phyloP scores from a whole-genome alignment of 2,329 filamentous ascomycete genomes.

The Penicillium sp. region DNA sequence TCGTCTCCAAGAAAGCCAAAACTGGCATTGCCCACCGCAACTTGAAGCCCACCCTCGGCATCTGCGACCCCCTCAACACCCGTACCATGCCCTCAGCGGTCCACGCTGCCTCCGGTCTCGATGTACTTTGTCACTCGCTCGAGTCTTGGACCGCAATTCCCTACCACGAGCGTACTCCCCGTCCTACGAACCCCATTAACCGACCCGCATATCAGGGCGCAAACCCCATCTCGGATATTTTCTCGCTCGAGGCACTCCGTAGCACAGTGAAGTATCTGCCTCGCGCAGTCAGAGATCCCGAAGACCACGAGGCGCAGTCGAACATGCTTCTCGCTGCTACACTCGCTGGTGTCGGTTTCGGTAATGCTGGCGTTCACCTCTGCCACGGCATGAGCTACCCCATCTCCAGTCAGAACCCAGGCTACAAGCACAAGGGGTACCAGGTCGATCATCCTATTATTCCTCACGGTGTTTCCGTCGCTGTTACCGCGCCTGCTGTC shows the following conservation, averaged over 20 bases:
- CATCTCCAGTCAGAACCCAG: conserved; percentile 90
- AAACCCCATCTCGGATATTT: conserved; percentile 97
- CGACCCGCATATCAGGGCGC: conserved; percentile 94
- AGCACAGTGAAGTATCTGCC: conserved; percentile 90
- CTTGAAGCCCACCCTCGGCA: conserved; percentile 90
- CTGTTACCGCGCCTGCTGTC: conserved; percentile 87
- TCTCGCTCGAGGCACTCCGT: conserved; percentile 80
- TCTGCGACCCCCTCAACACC: conserved; percentile 84
- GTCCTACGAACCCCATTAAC: conserved; percentile 84
- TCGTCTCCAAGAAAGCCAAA: conserved; percentile 85
- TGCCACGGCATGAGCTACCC: conserved; percentile 95
- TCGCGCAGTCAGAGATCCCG: conserved; percentile 78
- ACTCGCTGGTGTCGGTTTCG: conserved; percentile 91
- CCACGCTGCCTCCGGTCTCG: conserved; percentile 84
- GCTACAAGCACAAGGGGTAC: conserved; percentile 88
- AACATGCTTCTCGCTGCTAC: conserved; percentile 96
- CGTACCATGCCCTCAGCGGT: conserved; percentile 94
- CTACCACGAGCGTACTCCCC: conserved; percentile 77
- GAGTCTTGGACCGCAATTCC: conserved; percentile 99
- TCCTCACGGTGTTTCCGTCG: conserved; percentile 92
- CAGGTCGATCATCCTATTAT: conserved; percentile 74
- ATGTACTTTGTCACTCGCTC: conserved; percentile 91
- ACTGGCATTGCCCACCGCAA: conserved; percentile 95
- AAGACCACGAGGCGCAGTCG: conserved; percentile 87
- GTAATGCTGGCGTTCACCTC: conserved; percentile 92